phyloP scores from a whole-genome alignment of 257 asterid species.

The Primulina huaijiensis region DNA sequence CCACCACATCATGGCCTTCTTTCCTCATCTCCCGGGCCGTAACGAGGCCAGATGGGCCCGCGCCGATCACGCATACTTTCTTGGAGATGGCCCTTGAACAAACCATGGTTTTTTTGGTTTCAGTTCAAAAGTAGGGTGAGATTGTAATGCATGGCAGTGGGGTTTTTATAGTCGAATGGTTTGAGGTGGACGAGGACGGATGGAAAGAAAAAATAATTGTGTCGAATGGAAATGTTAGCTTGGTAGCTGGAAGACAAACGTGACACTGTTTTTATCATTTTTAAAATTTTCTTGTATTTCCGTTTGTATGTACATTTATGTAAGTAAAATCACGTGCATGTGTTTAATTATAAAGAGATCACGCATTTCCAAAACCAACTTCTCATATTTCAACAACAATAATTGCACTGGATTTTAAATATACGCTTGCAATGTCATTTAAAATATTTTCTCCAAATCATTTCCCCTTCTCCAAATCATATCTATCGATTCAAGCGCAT shows the following conservation, averaged over 20 bases:
- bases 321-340: no score
- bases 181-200: neutral
- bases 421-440: no score
- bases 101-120: conserved; percentile 32
- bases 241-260: neutral
- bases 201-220: no score
- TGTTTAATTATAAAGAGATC: no score
- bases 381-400: no score
- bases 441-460: no score
- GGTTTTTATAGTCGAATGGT: neutral
- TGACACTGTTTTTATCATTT: neutral
- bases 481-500: no score
- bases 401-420: no score
- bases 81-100: conserved; percentile 36
- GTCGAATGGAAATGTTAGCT: neutral
- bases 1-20: conserved; percentile 74
- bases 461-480: no score
- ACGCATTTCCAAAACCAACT: no score
- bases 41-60: conserved; percentile 79
- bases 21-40: conserved; percentile 79
- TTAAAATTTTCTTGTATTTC: no score
- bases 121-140: neutral
- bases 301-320: no score
- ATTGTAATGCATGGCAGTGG: neutral
- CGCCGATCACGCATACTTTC: conserved; percentile 74